phyloP scores from a whole-genome alignment of 371 early-diverging fungal species.

The Paraphysoderma sedebokerense region DNA sequence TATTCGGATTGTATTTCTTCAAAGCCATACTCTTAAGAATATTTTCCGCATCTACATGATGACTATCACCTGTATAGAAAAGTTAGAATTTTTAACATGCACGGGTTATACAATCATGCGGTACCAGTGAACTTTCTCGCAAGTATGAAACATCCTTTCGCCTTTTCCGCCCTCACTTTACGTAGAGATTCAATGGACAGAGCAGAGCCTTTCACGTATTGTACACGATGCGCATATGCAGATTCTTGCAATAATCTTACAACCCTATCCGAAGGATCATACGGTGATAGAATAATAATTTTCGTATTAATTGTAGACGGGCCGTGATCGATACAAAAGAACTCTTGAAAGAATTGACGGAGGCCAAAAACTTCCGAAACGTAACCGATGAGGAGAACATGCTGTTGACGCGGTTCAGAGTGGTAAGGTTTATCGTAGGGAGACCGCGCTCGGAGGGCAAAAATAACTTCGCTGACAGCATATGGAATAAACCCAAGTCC shows the following conservation, averaged over 20 bases:
- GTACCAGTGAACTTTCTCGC: too few relatives aligned
- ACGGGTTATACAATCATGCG: too few relatives aligned
- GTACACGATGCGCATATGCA: conserved; percentile 30
- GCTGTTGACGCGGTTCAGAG: not conserved
- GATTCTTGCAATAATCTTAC: conserved; percentile 28
- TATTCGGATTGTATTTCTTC: conserved; percentile 29
- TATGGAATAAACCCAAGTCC: not conserved
- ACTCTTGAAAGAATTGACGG: conserved; percentile 52
- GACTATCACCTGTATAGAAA: too few relatives aligned
- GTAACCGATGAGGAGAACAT: not conserved
- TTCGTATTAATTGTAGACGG: conserved; percentile 29
- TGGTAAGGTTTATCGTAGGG: not conserved
- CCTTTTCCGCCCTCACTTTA: conserved; percentile 20
- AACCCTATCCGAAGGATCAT: conserved; percentile 33
- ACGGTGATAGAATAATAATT: conserved; percentile 39
- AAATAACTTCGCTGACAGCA: not conserved
- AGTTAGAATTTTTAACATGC: too few relatives aligned
- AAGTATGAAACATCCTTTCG: too few relatives aligned
- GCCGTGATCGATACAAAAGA: conserved; percentile 51
- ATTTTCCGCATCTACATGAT: conserved; percentile 33
- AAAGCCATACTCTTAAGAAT: conserved; percentile 46
- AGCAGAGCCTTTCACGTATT: conserved; percentile 42
- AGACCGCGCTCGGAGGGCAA: not conserved
- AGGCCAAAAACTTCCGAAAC: too few relatives aligned
- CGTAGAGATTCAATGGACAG: conserved; percentile 31